phyloP scores from a whole-genome alignment of 2,329 filamentous ascomycete species.

The Exserohilum rostratum region DNA sequence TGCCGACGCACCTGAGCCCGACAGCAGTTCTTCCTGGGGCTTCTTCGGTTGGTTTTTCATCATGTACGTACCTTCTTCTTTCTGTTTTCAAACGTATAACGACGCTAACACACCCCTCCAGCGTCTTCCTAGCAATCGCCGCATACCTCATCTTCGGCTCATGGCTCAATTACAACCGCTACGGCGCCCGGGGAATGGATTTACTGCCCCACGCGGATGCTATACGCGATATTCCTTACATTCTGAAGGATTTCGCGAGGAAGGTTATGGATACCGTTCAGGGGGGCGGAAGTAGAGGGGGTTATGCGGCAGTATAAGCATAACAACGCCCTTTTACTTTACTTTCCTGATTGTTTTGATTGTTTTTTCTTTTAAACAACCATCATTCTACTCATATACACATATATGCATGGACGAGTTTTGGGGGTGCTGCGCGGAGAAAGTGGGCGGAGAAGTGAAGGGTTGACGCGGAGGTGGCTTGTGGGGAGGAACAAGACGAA shows the following conservation, averaged over 20 bases:
- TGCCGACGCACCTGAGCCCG: constrained; percentile 51
- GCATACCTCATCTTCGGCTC: constrained; percentile 96
- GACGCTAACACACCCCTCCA: constrained; percentile 47
- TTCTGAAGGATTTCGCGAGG: constrained; percentile 85
- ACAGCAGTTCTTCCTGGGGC: constrained; percentile 72
- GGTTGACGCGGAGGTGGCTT: too few relatives aligned
- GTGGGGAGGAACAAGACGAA: too few relatives aligned
- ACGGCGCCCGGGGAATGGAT: constrained; percentile 94
- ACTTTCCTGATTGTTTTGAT: too few relatives aligned
- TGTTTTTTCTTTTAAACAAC: too few relatives aligned
- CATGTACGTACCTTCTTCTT: constrained; percentile 66
- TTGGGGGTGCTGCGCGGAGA: too few relatives aligned
- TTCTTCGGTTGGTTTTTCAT: constrained; percentile 98
- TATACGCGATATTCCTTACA: constrained; percentile 88
- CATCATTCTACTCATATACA: too few relatives aligned
- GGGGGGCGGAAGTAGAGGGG: constrained; percentile 81
- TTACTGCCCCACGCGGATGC: constrained; percentile 90
- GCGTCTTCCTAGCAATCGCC: constrained; percentile 82
- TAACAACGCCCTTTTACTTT: too few relatives aligned
- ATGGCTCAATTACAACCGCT: constrained; percentile 98
- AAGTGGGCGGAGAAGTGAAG: too few relatives aligned
- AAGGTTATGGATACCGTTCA: constrained; percentile 83
- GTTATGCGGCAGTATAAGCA: constrained; percentile 89
- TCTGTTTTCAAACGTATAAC: background rate
- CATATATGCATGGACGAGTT: too few relatives aligned